These are phyloP conservation scores for Moesziomyces parantarcticus DNA, from an alignment of 1,284 basidiomycete species.

Conservation along the genomic window DNA sequence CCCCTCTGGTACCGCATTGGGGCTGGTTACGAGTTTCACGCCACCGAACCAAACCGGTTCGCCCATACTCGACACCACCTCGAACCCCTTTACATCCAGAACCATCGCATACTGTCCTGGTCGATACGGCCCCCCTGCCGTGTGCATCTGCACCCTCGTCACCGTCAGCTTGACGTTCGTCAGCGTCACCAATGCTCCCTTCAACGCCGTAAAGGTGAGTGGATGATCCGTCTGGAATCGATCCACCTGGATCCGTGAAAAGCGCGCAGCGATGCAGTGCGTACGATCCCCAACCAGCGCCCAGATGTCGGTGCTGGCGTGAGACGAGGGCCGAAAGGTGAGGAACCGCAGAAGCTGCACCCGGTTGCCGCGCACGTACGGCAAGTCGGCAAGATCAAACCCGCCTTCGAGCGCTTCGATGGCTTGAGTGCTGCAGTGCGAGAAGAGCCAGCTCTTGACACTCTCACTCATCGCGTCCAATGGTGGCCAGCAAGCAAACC, in stretches of 20 bases:
- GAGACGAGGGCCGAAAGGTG: conserved; percentile 21
- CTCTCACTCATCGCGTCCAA: conserved; percentile 37
- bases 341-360: conserved; percentile 39
- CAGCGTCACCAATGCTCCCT: conserved; percentile 32
- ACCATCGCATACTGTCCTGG: conserved; percentile 20
- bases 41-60: conserved; percentile 34
- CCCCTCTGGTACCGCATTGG: conserved; percentile 11
- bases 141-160: conserved; percentile 3
- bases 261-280: conserved; percentile 37
- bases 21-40: conserved; percentile 27
- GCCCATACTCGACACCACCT: conserved; percentile 24
- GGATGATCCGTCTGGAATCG: conserved; percentile 10
- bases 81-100: conserved; percentile 31
- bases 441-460: conserved; percentile 34
- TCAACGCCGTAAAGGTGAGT: conserved; percentile 32
- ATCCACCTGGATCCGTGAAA: conserved; percentile 3
- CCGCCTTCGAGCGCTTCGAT: conserved; percentile 1
- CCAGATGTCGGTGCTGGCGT: conserved; percentile 11
- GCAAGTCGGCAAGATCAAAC: conserved; percentile 30
- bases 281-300: conserved; percentile 39
- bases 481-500: no score
- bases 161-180: conserved; percentile 18
- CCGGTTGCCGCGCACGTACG: conserved; percentile 28
- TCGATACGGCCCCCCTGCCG: conserved; percentile 7
- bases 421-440: conserved; percentile 10